Conservation (phyloP, 306 rosid species). For the Medicago arabica region DNA sequence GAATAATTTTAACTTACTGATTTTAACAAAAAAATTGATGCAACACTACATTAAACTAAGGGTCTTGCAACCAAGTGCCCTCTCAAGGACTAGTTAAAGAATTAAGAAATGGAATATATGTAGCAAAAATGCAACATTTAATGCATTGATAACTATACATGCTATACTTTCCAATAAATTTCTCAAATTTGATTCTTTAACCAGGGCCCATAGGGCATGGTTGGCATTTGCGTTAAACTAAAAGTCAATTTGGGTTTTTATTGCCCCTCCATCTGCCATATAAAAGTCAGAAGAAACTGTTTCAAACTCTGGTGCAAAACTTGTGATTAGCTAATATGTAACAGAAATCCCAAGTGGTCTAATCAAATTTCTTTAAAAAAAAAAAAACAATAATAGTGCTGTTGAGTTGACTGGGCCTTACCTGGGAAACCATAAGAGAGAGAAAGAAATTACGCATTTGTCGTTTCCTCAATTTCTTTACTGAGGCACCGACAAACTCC, state of each 20-base stretch:
- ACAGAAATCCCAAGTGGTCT: not conserved
- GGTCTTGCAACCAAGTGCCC: not conserved
- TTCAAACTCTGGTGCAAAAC: not conserved
- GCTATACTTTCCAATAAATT: not conserved
- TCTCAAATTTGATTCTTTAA: not conserved
- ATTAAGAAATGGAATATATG: not conserved
- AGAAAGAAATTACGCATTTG: slow-evolving; percentile 91
- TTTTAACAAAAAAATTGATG: not conserved
- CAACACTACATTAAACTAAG: slow-evolving; percentile 12
- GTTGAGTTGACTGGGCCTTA: slow-evolving; percentile 39
- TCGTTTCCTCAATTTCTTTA: slow-evolving; percentile 82
- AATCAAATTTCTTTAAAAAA: not conserved
- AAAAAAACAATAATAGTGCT: not conserved
- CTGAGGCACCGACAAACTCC: slow-evolving; percentile 67
- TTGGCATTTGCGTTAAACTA: not conserved
- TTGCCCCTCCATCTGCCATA: not conserved
- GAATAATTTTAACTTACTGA: slow-evolving; percentile 24
- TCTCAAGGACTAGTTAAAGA: not conserved
- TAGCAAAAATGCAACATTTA: not conserved
- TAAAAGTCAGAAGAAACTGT: not conserved
- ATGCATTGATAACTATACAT: not conserved
- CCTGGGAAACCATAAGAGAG: slow-evolving; percentile 96
- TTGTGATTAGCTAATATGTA: not conserved
- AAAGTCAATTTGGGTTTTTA: not conserved
- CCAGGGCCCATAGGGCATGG: not conserved